These are phyloP conservation scores for Monosporascus sp. DNA, from an alignment of 2,329 filamentous ascomycete species.

Conservation along the genomic window DNA sequence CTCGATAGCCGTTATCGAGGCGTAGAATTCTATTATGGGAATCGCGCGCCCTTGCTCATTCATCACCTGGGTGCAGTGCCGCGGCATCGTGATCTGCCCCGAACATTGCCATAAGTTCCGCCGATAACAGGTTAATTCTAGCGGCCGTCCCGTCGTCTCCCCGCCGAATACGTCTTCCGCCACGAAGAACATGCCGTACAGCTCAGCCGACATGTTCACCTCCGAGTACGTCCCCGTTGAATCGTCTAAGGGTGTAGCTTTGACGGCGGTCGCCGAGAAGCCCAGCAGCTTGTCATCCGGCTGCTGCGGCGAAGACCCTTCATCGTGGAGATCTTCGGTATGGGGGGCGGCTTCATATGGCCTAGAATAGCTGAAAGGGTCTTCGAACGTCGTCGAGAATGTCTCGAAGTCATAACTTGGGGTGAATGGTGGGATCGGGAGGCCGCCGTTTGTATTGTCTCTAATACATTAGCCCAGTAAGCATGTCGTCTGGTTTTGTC, in stretches of 20 bases:
- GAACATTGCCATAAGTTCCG: slow-evolving; percentile 94
- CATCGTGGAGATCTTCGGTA: slow-evolving; percentile 35
- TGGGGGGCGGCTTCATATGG: slow-evolving; percentile 41
- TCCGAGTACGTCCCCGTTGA: slow-evolving; percentile 54
- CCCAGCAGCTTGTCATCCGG: slow-evolving; percentile 68
- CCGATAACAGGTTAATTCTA: slow-evolving; percentile 90
- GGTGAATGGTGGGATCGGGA: slow-evolving; percentile 47
- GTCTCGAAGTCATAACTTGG: slow-evolving; percentile 56
- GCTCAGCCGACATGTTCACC: slow-evolving; percentile 64
- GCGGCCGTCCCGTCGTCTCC: slow-evolving; percentile 51
- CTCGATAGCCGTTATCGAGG: slow-evolving; percentile 80
- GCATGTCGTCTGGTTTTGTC: background rate
- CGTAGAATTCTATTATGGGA: slow-evolving; percentile 71
- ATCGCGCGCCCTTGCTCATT: slow-evolving; percentile 73
- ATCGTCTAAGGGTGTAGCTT: slow-evolving; percentile 60
- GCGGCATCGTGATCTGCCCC: slow-evolving; percentile 76
- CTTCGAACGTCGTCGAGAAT: slow-evolving; percentile 59
- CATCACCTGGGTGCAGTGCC: slow-evolving; percentile 61
- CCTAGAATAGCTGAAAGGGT: slow-evolving; percentile 56
- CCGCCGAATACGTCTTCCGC: slow-evolving; percentile 73
- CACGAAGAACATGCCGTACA: slow-evolving; percentile 86
- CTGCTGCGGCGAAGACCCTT: slow-evolving; percentile 49
- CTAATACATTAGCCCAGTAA: slow-evolving; percentile 21
- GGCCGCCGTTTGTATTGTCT: slow-evolving; percentile 36
- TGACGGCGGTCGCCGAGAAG: slow-evolving; percentile 61